Base-by-base conservation (phyloP, 1,139 yeast species). In the Hemisphaericaspora subhashii region DNA sequence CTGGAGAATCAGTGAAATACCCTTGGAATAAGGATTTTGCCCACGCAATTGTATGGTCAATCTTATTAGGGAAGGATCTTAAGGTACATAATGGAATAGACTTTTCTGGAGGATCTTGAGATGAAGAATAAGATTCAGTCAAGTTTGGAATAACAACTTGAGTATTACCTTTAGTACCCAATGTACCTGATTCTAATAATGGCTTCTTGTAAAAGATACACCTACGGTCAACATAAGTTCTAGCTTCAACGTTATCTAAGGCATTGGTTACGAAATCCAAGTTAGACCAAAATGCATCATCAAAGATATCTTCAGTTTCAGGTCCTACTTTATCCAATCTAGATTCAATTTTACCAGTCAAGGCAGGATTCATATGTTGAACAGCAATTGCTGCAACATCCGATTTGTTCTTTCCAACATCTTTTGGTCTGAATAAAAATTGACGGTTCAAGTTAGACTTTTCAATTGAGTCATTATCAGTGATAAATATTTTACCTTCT, bases 21-120 rank as follows among this genome's bases (percentile, higher is more conserved):
- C 94, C 96, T 71, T 86, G 95, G 75, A 92, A 92, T 55, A 89
- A 74, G 16, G 90, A 83, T 68, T 94, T 92, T 17, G 98, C 96
- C 99, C 99, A 92, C 11, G 98, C 98, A 67, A 92, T 92, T 1
- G 99, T 94, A 59, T 92, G 99, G 59, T 92, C 99, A 55, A 92
- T 92, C 66, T 90, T 92, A 64, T 89, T 88, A 42, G 99, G 99
- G 82, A 92, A 92, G 6, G 96, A 86, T 66, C 98, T 82, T 58
- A 92, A 75, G 7, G 99, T 92, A 76, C 99, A 92, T 57, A 92
- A 76, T 26, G 99, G 99, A 57, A 92, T 90, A 4, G 96, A 82
- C 66, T 89, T 89, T 68, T 92, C 99, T 35, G 99, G 98, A 30
- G 99, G 98, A 66, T 92, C 99, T 62, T 89, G 95, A 16, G 96